Conservation (phyloP, 305 asterid genomes). For the Fraxinus latifolia region DNA sequence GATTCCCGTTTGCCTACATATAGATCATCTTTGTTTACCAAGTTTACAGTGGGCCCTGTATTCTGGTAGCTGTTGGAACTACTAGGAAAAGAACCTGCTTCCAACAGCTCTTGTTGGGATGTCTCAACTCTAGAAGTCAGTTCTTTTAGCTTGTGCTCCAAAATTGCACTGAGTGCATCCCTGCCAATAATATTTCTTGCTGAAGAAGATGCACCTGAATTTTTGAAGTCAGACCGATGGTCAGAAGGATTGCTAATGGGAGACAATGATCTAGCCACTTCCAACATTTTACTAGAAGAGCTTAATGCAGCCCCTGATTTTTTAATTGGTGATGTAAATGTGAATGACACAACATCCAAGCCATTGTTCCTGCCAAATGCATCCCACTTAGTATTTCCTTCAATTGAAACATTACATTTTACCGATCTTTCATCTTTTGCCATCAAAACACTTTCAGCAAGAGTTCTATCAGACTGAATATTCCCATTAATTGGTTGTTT, state of each 20-base stretch:
- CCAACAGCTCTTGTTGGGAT: conserved; percentile 50
- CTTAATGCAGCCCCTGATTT: conserved; percentile 47
- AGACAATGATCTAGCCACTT: conserved; percentile 32
- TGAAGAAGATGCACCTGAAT: conserved; percentile 39
- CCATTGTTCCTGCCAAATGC: conserved; percentile 52
- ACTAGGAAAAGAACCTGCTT: conserved; percentile 38
- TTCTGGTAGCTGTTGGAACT: conserved; percentile 37
- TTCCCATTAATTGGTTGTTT: conserved; percentile 36
- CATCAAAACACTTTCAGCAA: conserved; percentile 27
- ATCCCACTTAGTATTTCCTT: conserved; percentile 58
- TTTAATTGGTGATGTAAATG: conserved; percentile 92
- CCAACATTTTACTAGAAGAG: conserved; percentile 39
- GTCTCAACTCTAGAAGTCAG: conserved; percentile 68
- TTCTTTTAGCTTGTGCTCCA: conserved; percentile 89
- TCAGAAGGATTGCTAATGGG: conserved; percentile 34
- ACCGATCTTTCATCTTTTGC: conserved; percentile 51
- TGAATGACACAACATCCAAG: conserved; percentile 87
- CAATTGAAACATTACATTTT: conserved; percentile 54
- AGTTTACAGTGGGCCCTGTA: conserved; percentile 28
- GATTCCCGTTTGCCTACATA: conserved; percentile 34
- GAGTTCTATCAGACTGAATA: conserved; percentile 35
- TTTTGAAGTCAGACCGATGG: conserved; percentile 35
- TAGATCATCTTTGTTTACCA: conserved; percentile 28
- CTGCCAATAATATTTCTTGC: conserved; percentile 52
- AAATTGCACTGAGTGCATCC: conserved; percentile 79